Base-by-base conservation (phyloP, 805 yeast genomes). In the Schwanniomyces sp. region DNA sequence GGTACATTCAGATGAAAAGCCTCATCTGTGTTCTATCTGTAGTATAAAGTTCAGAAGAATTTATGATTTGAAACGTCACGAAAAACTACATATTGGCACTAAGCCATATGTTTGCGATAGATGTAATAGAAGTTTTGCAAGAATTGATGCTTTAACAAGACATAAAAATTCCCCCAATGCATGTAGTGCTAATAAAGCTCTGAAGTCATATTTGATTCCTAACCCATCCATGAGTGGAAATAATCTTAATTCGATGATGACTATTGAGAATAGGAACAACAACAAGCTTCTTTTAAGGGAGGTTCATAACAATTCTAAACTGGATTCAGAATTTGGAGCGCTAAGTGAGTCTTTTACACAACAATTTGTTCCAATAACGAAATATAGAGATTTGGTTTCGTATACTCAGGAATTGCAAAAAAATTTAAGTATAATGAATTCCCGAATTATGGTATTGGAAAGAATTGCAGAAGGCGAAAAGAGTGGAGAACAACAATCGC, bases 11-110 rank as follows among this genome's bases (percentile, higher is more conserved):
- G 73, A 77, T 43, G 76, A 74, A 51, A 84, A 80, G 59, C 89
- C 91, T 1, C 86, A 76, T 63, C 63, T 69, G 21, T 88, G 96
- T 63, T 52, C 76, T 10, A 74, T 76, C 26, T 88, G 96, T 58
- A 68, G 75, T 44, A 70, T 79, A 41, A 78, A 74, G 52, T 88
- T 88, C 63, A 75, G 94, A 50, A 73, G 95, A 41, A 76, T 81
- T 27, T 91, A 87, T 62, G 95, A 88, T 62, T 71, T 88, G 57
- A 86, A 82, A 57, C 75, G 96, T 45, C 96, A 88, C 58, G 80
- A 79, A 48, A 85, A 85, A 63, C 72, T 85, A 30, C 96, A 88
- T 59, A 79, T 90, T 0, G 92, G 92, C 18, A 89, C 82, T 53
- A 83, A 79, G 60, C 91, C 92, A 1, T 83, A 69, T 59, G 65